Conservation (phyloP, 345 rosid species). For the Syzygium jambos region DNA sequence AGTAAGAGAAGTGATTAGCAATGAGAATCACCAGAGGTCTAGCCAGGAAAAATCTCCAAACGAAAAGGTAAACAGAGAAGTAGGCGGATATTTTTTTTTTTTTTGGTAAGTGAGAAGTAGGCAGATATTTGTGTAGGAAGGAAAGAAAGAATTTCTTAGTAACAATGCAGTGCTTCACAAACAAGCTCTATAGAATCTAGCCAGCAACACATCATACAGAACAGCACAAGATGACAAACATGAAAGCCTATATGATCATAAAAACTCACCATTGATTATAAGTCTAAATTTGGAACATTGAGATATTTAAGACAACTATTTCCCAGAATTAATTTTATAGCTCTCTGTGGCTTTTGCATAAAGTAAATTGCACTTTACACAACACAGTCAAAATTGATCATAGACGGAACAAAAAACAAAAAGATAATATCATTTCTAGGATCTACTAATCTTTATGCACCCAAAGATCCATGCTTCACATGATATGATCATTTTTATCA, state of each 20-base stretch:
- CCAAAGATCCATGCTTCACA: background rate
- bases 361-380: background rate
- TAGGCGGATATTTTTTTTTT: no score
- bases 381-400: background rate
- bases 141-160: background rate
- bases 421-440: background rate
- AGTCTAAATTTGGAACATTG: background rate
- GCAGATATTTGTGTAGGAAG: background rate
- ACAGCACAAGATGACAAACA: background rate
- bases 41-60: background rate
- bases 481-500: background rate
- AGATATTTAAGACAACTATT: background rate
- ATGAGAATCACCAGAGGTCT: slow-evolving; percentile 1
- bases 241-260: background rate
- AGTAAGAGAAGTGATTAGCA: background rate
- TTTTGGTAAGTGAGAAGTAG: no score
- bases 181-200: background rate
- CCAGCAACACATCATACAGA: background rate
- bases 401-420: background rate
- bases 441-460: background rate
- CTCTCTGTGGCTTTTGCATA: background rate
- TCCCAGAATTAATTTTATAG: background rate
- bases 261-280: background rate
- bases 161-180: background rate
- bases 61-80: background rate